A percentile compares a stretch with the other conserved stretches of the same genome.
Conservation (phyloP, 2,329 filamentous ascomycete genomes). For the Ceratocystis alfenasii region DNA sequence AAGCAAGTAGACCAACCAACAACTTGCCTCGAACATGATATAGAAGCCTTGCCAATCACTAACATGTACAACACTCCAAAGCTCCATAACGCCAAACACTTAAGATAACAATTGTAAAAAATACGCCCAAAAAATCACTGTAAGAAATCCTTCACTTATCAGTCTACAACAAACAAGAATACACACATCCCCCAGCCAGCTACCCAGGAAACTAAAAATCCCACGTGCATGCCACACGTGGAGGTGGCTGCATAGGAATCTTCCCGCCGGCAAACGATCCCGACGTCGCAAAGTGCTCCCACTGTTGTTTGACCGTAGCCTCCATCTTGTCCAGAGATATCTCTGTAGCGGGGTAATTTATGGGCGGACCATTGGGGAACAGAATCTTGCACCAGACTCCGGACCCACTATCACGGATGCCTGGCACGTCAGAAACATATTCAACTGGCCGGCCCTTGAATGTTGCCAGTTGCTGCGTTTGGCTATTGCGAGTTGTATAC, state of each 20-base stretch:
- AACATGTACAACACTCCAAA: neutral
- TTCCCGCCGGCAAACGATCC: constrained; percentile 57
- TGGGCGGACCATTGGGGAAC: constrained; percentile 59
- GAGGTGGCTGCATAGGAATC: constrained; percentile 68
- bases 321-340: constrained; percentile 45
- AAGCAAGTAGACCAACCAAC: neutral
- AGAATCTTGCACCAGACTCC: constrained; percentile 54
- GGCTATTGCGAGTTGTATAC: constrained; percentile 33
- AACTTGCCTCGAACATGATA: neutral
- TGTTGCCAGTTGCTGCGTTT: constrained; percentile 37
- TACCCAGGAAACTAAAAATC: constrained; percentile 44
- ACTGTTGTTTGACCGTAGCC: constrained; percentile 49
- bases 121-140: constrained; percentile 10
- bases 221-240: constrained; percentile 62
- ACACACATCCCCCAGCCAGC: neutral
- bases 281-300: constrained; percentile 50
- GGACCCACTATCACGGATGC: constrained; percentile 36
- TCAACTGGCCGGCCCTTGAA: constrained; percentile 54
- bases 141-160: neutral
- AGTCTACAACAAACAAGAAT: neutral
- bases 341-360: constrained; percentile 52
- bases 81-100: constrained; percentile 12
- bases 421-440: constrained; percentile 43
- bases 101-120: constrained; percentile 9
- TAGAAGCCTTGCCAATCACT: neutral